Evolutionary conservation across 768 basidiomycete genomes (phyloP).

Genomic region (Coprinellus aureogranulatus): DNA sequence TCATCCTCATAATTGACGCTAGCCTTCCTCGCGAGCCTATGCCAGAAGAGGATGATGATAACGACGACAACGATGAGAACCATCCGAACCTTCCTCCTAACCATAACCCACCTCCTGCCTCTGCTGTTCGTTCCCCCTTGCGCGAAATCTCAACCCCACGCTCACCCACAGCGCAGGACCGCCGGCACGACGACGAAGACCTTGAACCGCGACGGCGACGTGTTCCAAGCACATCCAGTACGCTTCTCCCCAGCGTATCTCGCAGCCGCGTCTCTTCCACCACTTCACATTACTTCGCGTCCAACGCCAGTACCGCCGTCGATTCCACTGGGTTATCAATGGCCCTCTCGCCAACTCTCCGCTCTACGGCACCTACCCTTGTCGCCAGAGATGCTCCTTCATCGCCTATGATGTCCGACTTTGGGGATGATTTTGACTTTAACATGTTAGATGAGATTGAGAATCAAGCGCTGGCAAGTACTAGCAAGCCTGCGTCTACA

Average conservation of each 20-base stretch:
- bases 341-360: slow-evolving; percentile 1
- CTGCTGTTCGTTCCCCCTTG: slow-evolving; percentile 33
- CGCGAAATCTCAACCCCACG: slow-evolving; percentile 38
- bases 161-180: slow-evolving; percentile 18
- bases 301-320: background rate
- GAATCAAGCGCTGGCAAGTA: background rate
- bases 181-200: slow-evolving; percentile 36
- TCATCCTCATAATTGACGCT: slow-evolving; percentile 4
- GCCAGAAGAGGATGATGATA: slow-evolving; percentile 8
- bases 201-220: slow-evolving; percentile 38
- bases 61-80: background rate
- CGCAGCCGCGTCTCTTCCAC: background rate
- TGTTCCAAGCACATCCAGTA: slow-evolving; percentile 24
- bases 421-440: background rate
- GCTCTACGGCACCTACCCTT: background rate
- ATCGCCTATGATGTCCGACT: background rate
- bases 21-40: slow-evolving; percentile 23
- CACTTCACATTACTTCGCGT: slow-evolving; percentile 9
- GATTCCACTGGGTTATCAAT: background rate
- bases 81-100: slow-evolving; percentile 1
- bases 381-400: background rate
- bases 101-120: slow-evolving; percentile 10
- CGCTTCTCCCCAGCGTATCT: slow-evolving; percentile 12
- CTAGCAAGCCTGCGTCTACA: background rate
- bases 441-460: slow-evolving; percentile 1